Evolutionary conservation across 1,139 yeast species (phyloP).

Genomic region (Saccharomycopsis phalli): DNA sequence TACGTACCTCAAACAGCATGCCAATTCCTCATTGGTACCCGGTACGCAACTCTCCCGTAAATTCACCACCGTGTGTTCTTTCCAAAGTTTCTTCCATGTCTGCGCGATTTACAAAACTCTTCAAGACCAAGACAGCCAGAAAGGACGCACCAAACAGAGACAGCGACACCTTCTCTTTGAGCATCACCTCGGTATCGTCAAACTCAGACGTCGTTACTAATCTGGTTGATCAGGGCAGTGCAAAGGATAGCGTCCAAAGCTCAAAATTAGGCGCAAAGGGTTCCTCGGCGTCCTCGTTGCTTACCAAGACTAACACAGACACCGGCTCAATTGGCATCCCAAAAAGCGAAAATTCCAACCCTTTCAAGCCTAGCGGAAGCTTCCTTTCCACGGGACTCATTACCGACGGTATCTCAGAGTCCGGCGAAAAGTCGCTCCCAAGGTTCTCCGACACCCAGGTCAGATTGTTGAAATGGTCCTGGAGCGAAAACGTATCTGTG

Average conservation of each 20-base stretch:
- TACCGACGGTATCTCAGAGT: neutral
- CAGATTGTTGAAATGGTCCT: conserved; percentile 17
- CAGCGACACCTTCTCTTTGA: conserved; percentile 13
- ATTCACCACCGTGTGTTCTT: neutral
- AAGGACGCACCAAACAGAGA: conserved; percentile 6
- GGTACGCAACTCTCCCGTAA: too few relatives aligned
- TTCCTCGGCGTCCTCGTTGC: conserved; percentile 4
- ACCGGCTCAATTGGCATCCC: neutral
- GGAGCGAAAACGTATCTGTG: conserved; percentile 16
- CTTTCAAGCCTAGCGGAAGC: neutral
- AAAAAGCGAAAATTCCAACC: neutral
- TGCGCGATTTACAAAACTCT: conserved; percentile 18
- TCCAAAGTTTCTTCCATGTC: too few relatives aligned
- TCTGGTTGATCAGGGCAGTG: conserved; percentile 2
- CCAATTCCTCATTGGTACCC: too few relatives aligned
- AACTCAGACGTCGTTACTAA: conserved; percentile 8
- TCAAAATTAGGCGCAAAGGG: neutral
- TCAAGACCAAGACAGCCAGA: conserved; percentile 11
- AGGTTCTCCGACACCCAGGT: conserved; percentile 16
- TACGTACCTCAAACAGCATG: too few relatives aligned
- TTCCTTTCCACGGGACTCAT: conserved; percentile 3
- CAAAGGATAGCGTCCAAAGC: neutral
- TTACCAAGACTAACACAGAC: conserved; percentile 1
- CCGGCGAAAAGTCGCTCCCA: conserved; percentile 3
- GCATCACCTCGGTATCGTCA: conserved; percentile 10